phyloP scores from a whole-genome alignment of 2,329 filamentous ascomycete genomes.

The Fusarium keratoplasticum region DNA sequence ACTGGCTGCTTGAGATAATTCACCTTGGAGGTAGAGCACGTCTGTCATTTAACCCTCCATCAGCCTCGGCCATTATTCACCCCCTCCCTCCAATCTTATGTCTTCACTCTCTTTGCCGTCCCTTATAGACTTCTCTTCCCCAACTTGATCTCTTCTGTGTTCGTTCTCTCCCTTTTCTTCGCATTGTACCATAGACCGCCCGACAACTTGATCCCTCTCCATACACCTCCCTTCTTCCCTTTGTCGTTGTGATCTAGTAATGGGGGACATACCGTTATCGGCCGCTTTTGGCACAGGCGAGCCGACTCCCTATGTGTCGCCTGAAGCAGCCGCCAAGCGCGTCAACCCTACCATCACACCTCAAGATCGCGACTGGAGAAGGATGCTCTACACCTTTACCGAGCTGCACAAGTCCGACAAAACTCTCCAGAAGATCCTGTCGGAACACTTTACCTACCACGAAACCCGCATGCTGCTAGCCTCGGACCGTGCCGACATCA shows the following conservation, averaged over 20 bases:
- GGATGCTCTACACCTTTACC: conserved; percentile 48
- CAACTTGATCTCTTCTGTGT: not conserved
- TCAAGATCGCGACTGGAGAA: conserved; percentile 36
- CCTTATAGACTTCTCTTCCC: not conserved
- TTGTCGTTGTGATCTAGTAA: not conserved
- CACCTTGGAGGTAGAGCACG: not conserved
- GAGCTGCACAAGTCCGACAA: conserved; percentile 37
- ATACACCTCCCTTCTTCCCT: not conserved
- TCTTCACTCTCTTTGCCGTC: conserved; percentile 13
- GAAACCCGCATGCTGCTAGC: conserved; percentile 50
- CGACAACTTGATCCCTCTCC: not conserved
- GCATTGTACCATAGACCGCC: conserved; percentile 10
- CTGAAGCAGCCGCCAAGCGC: conserved; percentile 12
- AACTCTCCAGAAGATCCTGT: conserved; percentile 48
- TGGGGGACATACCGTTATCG: not conserved
- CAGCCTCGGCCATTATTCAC: not conserved
- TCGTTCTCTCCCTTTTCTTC: not conserved
- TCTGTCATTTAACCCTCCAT: conserved; percentile 25
- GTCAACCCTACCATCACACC: conserved; percentile 40
- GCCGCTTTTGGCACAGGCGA: not conserved
- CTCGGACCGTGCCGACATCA: conserved; percentile 44
- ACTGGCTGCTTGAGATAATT: not conserved
- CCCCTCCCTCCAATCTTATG: not conserved
- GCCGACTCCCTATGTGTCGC: not conserved
- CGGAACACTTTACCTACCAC: conserved; percentile 48